Conservation (phyloP, 768 basidiomycete species). For the Mrakia blollopis region DNA sequence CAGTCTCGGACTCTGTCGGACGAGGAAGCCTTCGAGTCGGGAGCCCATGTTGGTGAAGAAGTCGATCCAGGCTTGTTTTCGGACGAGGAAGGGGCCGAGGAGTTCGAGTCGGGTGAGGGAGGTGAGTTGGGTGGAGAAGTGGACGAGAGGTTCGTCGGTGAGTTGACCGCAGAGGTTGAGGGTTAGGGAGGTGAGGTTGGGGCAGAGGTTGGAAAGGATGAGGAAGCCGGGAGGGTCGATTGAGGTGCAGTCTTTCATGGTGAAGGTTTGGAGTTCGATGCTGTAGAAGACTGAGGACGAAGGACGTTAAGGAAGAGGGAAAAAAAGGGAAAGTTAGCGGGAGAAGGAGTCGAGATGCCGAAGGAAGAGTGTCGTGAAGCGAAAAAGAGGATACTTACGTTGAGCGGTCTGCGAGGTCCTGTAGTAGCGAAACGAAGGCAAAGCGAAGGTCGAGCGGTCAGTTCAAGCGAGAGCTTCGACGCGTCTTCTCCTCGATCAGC, state of each 20-base stretch:
- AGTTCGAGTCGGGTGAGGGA: conserved; percentile 68
- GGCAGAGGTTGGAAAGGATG: conserved; percentile 73
- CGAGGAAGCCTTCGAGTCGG: conserved; percentile 62
- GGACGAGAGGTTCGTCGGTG: conserved; percentile 46
- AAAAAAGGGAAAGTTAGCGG: background rate
- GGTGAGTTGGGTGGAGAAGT: conserved; percentile 60
- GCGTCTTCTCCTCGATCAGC: background rate
- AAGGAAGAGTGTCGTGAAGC: background rate
- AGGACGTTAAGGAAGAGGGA: background rate
- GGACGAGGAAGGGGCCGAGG: conserved; percentile 81
- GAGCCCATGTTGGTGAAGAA: conserved; percentile 64
- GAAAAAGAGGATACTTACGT: conserved; percentile 14
- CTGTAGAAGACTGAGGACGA: conserved; percentile 64
- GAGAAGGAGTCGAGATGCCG: background rate
- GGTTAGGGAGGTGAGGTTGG: conserved; percentile 69
- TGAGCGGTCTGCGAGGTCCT: conserved; percentile 74
- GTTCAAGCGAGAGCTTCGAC: background rate
- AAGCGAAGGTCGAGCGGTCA: conserved; percentile 27
- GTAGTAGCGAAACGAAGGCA: background rate
- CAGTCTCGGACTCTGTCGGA: conserved; percentile 48
- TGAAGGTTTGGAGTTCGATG: conserved; percentile 59
- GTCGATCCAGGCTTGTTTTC: conserved; percentile 61
- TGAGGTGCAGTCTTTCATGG: conserved; percentile 82
- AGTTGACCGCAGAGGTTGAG: conserved; percentile 85
- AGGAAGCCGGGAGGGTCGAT: conserved; percentile 63